Base-by-base conservation (phyloP, 768 basidiomycete species). In the Gelatoporia subvermispora region DNA sequence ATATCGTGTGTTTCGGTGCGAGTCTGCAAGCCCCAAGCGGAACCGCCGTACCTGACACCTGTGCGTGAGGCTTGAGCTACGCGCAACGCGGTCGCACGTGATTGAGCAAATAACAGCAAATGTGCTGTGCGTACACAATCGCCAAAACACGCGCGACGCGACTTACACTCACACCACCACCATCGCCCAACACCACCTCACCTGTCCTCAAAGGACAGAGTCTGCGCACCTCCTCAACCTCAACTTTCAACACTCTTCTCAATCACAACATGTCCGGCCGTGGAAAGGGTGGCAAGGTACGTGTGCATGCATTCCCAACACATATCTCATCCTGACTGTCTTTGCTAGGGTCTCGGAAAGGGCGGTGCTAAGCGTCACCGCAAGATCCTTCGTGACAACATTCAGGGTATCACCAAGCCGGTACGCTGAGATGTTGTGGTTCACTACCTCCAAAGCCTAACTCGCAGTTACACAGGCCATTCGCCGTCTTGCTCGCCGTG, bases 311-410 rank as follows among this genome's bases (percentile, higher is more conserved):
- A 15, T 21, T 16, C 41, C 41, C 25, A 21, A 42, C 34, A 11
- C 25, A 43, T 22, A 49, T 28, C 31, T 11, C 22, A 28, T 9
- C 45, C 16, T 20, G 47, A 22, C 40, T 44, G 48, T 5, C 17
- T 31, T 24, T 42, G 47, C 22, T 60, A 85, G 82, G 84, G 84
- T 62, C 82, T 85, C 65, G 83, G 84, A 66, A 86, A 85, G 72
- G 82, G 84, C 62, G 84, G 84, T 62, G 85, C 84, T 51, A 87
- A 85, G 72, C 82, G 84, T 62, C 83, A 86, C 68, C 79, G 84
- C 63, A 85, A 85, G 72, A 85, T 88, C 70, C 77, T 87, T 55
- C 83, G 85, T 52, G 83, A 88, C 67, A 88, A 83, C 72, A 85
- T 87, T 56, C 86, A 88, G 68, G 90, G 88, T 64, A 82, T 82